Percentiles rank a stretch among this genome's conserved stretches.
phyloP scores from a whole-genome alignment of 768 basidiomycete genomes.

The Phanerochaete carnosa region DNA sequence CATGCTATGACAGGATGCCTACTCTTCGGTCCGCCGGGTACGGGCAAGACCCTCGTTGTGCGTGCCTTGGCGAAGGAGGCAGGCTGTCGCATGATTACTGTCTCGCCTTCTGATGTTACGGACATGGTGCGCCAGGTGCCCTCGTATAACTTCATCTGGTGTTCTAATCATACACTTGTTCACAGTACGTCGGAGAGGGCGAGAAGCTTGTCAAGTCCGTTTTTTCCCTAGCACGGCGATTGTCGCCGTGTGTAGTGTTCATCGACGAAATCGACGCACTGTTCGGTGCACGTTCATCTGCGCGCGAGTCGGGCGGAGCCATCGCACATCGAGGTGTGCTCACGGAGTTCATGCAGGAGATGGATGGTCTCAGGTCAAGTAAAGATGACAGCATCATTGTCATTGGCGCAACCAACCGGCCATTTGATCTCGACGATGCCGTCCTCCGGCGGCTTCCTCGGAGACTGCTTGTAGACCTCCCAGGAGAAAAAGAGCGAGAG shows the following conservation, averaged over 20 bases:
- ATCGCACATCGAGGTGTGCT: conserved; percentile 85
- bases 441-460: conserved; percentile 86
- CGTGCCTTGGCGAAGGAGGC: conserved; percentile 91
- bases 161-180: not conserved
- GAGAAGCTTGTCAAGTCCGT: conserved; percentile 88
- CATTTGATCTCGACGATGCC: conserved; percentile 89
- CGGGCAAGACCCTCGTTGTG: conserved; percentile 88
- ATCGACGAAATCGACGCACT: conserved; percentile 94
- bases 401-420: conserved; percentile 92
- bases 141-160: conserved; percentile 5
- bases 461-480: conserved; percentile 83
- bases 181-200: conserved; percentile 82
- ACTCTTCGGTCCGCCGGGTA: conserved; percentile 89
- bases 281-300: conserved; percentile 80
- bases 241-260: conserved; percentile 92
- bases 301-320: conserved; percentile 72
- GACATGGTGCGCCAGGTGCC: conserved; percentile 67
- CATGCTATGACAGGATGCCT: conserved; percentile 91
- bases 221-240: conserved; percentile 78
- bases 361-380: conserved; percentile 87
- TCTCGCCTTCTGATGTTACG: conserved; percentile 93
- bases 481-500: conserved; percentile 80
- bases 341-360: conserved; percentile 94
- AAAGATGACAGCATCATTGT: conserved; percentile 82
- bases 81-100: conserved; percentile 87